Conservation (phyloP, 371 early-diverging fungal genomes). For the Nematocida sp. region DNA sequence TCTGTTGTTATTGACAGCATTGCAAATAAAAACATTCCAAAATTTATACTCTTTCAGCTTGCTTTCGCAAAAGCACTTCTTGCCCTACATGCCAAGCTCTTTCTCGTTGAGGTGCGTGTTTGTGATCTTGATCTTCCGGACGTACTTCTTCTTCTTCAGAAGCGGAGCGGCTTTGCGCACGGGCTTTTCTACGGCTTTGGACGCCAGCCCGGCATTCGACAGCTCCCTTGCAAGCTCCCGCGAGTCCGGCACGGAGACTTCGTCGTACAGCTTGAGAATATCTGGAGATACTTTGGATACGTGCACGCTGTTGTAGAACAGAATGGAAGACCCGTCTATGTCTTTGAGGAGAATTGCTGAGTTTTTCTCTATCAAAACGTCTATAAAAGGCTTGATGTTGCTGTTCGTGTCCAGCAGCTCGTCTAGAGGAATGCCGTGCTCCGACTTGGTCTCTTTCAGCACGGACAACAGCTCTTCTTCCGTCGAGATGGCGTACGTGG, state of each 20-base stretch:
- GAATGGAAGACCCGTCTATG: constrained; percentile 59
- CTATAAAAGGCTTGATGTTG: constrained; percentile 55
- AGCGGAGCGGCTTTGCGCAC: constrained; percentile 42
- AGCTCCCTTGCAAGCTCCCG: constrained; percentile 61
- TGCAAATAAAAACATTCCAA: constrained; percentile 26
- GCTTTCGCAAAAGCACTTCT: not conserved
- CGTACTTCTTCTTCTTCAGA: constrained; percentile 56
- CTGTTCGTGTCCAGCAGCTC: constrained; percentile 58
- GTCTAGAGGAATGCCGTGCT: constrained; percentile 60
- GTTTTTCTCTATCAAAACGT: constrained; percentile 45
- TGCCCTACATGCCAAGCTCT: constrained; percentile 31
- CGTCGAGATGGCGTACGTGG: constrained; percentile 58
- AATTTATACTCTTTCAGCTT: constrained; percentile 25
- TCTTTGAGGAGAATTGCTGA: constrained; percentile 63
- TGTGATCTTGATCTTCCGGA: constrained; percentile 65
- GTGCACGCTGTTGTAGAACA: constrained; percentile 60
- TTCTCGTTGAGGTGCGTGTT: constrained; percentile 64
- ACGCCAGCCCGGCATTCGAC: constrained; percentile 55
- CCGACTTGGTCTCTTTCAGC: constrained; percentile 46
- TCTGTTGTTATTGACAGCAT: constrained; percentile 40
- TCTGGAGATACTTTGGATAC: constrained; percentile 30
- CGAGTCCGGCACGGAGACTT: constrained; percentile 59
- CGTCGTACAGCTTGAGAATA: constrained; percentile 55
- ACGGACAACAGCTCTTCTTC: constrained; percentile 60
- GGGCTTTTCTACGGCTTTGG: constrained; percentile 46